phyloP scores from a whole-genome alignment of 176 grass and related monocot genomes.

The Aegilops bicornis region DNA sequence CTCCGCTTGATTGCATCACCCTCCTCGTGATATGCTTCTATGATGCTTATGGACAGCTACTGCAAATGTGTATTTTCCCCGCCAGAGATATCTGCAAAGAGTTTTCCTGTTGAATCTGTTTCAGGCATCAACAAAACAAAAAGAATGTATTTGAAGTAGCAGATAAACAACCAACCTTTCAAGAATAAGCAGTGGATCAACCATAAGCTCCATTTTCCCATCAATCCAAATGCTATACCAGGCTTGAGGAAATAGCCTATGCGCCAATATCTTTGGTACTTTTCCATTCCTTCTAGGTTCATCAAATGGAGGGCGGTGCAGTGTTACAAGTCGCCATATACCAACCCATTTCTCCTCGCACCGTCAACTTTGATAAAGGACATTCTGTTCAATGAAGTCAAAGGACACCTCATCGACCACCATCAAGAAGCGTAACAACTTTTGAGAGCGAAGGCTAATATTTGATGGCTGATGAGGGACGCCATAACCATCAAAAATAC shows the following conservation, averaged over 20 bases:
- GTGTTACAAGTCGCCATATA: constrained; percentile 77
- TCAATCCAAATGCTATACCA: constrained; percentile 99
- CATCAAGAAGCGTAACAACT: constrained; percentile 97
- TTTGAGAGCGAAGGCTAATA: constrained; percentile 68
- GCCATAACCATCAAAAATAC: constrained; percentile 99
- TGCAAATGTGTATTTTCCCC: constrained; percentile 89
- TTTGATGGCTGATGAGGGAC: constrained; percentile 89
- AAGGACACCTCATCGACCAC: constrained; percentile 91
- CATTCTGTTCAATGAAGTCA: constrained; percentile 88
- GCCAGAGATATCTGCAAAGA: constrained; percentile 83
- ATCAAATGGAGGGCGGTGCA: constrained; percentile 80
- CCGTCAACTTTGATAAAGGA: constrained; percentile 48
- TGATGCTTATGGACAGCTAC: constrained; percentile 96
- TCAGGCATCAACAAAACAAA: constrained; percentile 15
- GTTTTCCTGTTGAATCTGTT: neutral
- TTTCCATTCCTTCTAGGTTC: constrained; percentile 99
- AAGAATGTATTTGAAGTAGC: neutral
- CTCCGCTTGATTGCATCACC: constrained; percentile 90
- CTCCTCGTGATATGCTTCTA: constrained; percentile 91
- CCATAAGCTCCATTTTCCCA: constrained; percentile 99
- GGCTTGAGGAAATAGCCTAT: constrained; percentile 93
- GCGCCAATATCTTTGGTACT: constrained; percentile 92
- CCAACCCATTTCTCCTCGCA: constrained; percentile 94
- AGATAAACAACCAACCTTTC: constrained; percentile 65
- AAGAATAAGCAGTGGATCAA: constrained; percentile 95